Base-by-base conservation (phyloP, 495 filamentous ascomycete species). In the Elasticomyces elasticus region DNA sequence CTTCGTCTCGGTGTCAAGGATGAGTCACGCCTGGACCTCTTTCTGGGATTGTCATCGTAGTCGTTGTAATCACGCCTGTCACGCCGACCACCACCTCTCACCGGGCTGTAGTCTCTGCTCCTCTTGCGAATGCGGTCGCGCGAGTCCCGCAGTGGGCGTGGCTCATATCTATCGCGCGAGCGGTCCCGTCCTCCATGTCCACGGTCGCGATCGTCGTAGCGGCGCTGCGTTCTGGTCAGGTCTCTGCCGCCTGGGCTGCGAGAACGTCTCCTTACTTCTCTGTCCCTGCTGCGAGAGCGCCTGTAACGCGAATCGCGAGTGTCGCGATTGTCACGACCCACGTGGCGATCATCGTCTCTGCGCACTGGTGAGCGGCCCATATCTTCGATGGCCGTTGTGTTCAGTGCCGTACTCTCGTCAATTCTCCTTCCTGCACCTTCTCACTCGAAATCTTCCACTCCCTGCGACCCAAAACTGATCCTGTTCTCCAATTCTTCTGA, bases 281-380 rank as follows among this genome's bases (percentile, higher is more conserved):
- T 44, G 35, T 53, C 49, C 17, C 51, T 28, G 42, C 42, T 45
- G 20, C 42, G 19, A 15, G 47, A 54, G 23, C 56, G 41, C n/a
- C 49, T 40, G 35, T 40, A n/a, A n/a, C n/a, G n/a, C n/a, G n/a
- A n/a, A n/a, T n/a, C 51, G 6, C 54, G 54, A 35, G 54, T 38
- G 38, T 44, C 49, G 23, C 55, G 55, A 41, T 59, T 52, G 48
- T 56, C 57, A 22, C 52, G 50, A 35, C 52, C 47, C 24, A 15
- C 24, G 23, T 52, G 17, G 53, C 49, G 48, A 23, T 56, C 46
- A 22, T 52, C 37, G 27, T 51, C 44, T 54, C 59, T 54, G 54
- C 50, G 59, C 28, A 46, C 23, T 57, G 59, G 59, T 62, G 59
- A 62, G 59, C 59, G 59, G 54, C 43, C 54, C 59, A 62, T 62